Evolutionary conservation across 2,329 filamentous ascomycete genomes (phyloP).

Genomic region (Alternaria sp.): DNA sequence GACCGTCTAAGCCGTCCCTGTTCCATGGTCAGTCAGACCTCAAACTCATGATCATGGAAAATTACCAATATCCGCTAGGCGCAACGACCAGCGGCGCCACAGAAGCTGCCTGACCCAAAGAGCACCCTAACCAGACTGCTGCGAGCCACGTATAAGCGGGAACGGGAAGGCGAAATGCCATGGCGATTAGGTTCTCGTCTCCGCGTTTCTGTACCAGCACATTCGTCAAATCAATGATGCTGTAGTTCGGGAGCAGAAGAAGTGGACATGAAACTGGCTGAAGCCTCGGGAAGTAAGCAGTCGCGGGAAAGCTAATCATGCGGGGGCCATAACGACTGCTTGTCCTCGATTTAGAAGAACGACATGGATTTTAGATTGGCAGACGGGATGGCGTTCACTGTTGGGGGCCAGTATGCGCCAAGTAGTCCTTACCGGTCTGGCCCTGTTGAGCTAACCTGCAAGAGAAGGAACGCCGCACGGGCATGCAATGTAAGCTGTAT

Average conservation of each 20-base stretch:
- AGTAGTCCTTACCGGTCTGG: not conserved
- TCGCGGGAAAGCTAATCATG: too few species aligned
- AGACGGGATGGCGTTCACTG: not conserved
- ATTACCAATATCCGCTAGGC: not conserved
- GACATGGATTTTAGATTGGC: too few species aligned
- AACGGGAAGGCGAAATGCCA: not conserved
- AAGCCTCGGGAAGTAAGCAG: too few species aligned
- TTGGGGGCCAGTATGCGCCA: not conserved
- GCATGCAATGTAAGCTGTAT: not conserved
- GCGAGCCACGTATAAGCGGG: not conserved
- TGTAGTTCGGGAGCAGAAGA: too few species aligned
- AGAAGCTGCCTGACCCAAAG: not conserved
- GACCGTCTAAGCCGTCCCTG: conserved; percentile 16
- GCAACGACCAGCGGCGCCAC: not conserved
- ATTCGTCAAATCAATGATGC: too few species aligned
- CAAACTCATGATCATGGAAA: not conserved
- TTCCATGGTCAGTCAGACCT: not conserved
- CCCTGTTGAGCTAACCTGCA: not conserved
- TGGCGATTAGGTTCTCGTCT: not conserved
- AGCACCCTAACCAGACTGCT: not conserved
- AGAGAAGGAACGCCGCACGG: not conserved
- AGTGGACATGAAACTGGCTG: too few species aligned
- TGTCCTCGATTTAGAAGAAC: too few species aligned
- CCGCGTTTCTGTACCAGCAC: too few species aligned
- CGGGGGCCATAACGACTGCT: too few species aligned